Percentiles rank a stretch among this genome's conserved stretches.
These are phyloP conservation scores for Alloascoidea africana DNA, from an alignment of 805 yeast species.

Conservation along the genomic window DNA sequence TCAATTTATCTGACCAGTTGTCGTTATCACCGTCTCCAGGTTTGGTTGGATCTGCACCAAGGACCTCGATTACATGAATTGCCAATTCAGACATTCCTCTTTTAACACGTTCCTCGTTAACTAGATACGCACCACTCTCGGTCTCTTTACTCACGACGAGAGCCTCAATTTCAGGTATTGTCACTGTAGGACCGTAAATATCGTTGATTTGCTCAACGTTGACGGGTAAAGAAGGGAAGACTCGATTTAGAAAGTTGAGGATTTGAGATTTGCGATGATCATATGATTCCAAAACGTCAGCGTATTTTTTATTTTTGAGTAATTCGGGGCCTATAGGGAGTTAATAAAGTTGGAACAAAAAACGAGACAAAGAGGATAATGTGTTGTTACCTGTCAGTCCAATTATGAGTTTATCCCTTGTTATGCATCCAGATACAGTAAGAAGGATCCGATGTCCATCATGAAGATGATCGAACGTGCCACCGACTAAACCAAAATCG, in stretches of 20 bases:
- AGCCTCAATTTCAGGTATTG: constrained; percentile 56
- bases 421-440: constrained; percentile 51
- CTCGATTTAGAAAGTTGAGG: constrained; percentile 27
- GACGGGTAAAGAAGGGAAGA: constrained; percentile 30
- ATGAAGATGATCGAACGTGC: constrained; percentile 93
- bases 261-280: constrained; percentile 34
- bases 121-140: constrained; percentile 51
- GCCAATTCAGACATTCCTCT: constrained; percentile 37
- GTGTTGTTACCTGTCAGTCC: constrained; percentile 80
- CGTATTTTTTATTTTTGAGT: constrained; percentile 59
- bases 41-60: no score
- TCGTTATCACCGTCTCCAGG: constrained; percentile 27
- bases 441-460: constrained; percentile 87
- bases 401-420: constrained; percentile 41
- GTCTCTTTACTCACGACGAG: constrained; percentile 78
- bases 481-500: no score
- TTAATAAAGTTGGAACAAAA: no score
- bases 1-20: constrained; percentile 52
- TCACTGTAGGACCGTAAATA: constrained; percentile 89
- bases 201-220: constrained; percentile 59
- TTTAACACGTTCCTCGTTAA: constrained; percentile 49
- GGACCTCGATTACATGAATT: constrained; percentile 40
- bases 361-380: no score
- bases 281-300: constrained; percentile 47
- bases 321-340: no score